Conservation (phyloP, 2,329 filamentous ascomycete species). For the Waltergamsia citrina region DNA sequence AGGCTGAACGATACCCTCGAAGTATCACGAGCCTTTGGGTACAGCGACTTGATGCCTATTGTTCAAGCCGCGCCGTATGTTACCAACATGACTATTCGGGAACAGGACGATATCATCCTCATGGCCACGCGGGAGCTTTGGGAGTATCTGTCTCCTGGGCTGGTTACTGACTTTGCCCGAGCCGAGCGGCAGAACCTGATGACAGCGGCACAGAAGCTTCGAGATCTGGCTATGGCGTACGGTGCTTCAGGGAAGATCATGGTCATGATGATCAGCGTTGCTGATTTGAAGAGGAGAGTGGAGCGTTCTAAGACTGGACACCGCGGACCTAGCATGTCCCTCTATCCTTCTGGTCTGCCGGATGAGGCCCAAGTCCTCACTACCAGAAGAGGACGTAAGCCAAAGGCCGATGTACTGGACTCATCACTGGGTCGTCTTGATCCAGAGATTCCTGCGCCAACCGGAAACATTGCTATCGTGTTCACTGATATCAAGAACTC, state of each 20-base stretch:
- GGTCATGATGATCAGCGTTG: conserved; percentile 96
- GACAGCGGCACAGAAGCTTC: conserved; percentile 87
- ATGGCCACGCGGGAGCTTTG: conserved; percentile 88
- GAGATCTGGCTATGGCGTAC: conserved; percentile 92
- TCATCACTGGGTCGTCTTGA: conserved; percentile 81
- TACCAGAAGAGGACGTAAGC: conserved; percentile 55
- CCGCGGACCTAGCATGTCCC: conserved; percentile 75
- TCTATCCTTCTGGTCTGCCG: conserved; percentile 66
- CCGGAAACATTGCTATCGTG: conserved; percentile 83
- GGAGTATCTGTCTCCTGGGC: conserved; percentile 84
- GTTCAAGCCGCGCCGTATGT: conserved; percentile 88
- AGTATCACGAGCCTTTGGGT: conserved; percentile 91
- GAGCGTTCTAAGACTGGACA: conserved; percentile 59
- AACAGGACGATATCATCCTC: conserved; percentile 88
- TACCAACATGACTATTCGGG: conserved; percentile 65
- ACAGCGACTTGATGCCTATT: conserved; percentile 83
- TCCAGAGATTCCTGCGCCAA: conserved; percentile 83
- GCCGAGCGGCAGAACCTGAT: conserved; percentile 84
- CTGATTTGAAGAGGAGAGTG: conserved; percentile 74
- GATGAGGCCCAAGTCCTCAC: conserved; percentile 54
- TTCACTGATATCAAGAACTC: conserved; percentile 99
- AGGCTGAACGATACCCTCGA: conserved; percentile 86
- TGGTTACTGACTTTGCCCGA: conserved; percentile 85
- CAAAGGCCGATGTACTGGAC: conserved; percentile 62
- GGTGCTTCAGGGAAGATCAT: conserved; percentile 92